phyloP scores from a whole-genome alignment of 106 monocot genomes.

The Phalaenopsis aphrodite region DNA sequence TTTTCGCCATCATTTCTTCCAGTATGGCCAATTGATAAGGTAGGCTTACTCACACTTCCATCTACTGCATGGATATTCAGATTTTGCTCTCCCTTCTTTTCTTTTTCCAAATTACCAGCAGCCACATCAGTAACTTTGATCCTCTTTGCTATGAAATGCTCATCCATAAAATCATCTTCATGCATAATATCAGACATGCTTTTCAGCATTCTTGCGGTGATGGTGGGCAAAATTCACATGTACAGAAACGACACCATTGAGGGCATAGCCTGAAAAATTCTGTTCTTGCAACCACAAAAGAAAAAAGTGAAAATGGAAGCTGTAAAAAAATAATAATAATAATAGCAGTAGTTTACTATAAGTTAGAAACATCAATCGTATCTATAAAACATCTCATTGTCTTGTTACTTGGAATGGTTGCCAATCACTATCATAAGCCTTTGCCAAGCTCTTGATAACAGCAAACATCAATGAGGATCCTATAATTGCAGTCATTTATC shows the following conservation, averaged over 20 bases:
- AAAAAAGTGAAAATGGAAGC: not conserved
- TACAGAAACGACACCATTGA: not conserved
- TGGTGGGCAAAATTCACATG: not conserved
- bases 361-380: not conserved
- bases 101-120: not conserved
- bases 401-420: not conserved
- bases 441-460: not conserved
- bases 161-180: slow-evolving; percentile 19
- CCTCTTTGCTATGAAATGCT: slow-evolving; percentile 30
- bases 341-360: not conserved
- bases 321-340: not conserved
- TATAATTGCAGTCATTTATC: not conserved
- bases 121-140: slow-evolving; percentile 20
- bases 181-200: slow-evolving; percentile 35
- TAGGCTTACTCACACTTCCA: not conserved
- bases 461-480: not conserved
- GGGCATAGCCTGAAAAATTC: not conserved
- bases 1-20: slow-evolving; percentile 7
- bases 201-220: not conserved
- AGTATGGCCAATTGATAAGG: slow-evolving; percentile 13
- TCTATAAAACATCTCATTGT: not conserved
- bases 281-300: not conserved
- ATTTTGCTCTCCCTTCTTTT: slow-evolving; percentile 2
- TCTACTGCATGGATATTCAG: slow-evolving; percentile 2
- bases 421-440: not conserved